A percentile compares a stretch with the other conserved stretches of the same genome.
These are phyloP conservation scores for Metarhizium anisopliae DNA, from an alignment of 2,329 filamentous ascomycete species.

Conservation along the genomic window DNA sequence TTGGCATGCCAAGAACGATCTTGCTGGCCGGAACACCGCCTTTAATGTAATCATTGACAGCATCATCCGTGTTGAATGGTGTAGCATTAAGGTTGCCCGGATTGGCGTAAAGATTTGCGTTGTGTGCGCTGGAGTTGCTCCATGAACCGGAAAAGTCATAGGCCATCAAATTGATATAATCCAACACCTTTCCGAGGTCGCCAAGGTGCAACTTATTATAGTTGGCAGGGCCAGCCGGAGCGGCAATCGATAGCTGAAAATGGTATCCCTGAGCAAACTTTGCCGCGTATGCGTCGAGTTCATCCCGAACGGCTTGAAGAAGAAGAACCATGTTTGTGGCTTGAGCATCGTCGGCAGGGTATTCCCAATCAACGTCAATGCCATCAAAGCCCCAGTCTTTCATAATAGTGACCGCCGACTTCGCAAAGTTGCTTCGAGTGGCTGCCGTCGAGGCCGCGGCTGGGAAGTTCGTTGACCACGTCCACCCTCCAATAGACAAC, in stretches of 20 bases:
- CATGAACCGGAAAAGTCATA: slow-evolving; percentile 73
- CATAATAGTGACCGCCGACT: slow-evolving; percentile 57
- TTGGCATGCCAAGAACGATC: slow-evolving; percentile 68
- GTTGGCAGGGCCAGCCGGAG: slow-evolving; percentile 38
- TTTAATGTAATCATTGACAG: slow-evolving; percentile 55
- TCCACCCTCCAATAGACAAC: slow-evolving; percentile 79
- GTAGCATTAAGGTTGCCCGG: slow-evolving; percentile 46
- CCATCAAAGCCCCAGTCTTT: slow-evolving; percentile 60
- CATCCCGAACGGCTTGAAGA: slow-evolving; percentile 32
- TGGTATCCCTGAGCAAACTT: slow-evolving; percentile 36
- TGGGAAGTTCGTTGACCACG: slow-evolving; percentile 69
- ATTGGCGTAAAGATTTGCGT: slow-evolving; percentile 60
- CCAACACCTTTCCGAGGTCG: slow-evolving; percentile 39
- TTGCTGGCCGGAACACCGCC: slow-evolving; percentile 56
- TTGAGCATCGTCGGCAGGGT: slow-evolving; percentile 27
- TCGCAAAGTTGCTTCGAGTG: slow-evolving; percentile 59
- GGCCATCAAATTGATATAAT: slow-evolving; percentile 61
- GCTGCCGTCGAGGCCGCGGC: slow-evolving; percentile 52
- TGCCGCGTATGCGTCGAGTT: slow-evolving; percentile 39
- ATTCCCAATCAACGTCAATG: slow-evolving; percentile 34
- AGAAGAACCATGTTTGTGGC: slow-evolving; percentile 36
- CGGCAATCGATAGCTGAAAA: slow-evolving; percentile 46
- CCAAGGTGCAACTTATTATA: slow-evolving; percentile 39
- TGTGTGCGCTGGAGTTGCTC: slow-evolving; percentile 54
- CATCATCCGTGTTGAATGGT: slow-evolving; percentile 59